These are phyloP conservation scores for Pisolithus thermaeus DNA, from an alignment of 1,284 basidiomycete species.

Conservation along the genomic window DNA sequence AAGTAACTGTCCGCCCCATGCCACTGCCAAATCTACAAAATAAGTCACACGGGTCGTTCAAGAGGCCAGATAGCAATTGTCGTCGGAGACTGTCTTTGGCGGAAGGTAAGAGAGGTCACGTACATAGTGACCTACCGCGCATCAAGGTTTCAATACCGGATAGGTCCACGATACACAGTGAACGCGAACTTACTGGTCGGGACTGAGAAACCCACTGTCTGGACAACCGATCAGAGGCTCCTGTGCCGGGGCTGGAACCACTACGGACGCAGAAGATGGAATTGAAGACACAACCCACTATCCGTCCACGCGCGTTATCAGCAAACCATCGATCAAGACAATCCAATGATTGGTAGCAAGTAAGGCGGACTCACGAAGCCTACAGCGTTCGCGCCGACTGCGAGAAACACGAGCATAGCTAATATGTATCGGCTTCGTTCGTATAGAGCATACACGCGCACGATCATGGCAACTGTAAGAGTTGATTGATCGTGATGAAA, in stretches of 20 bases:
- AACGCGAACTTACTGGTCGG: too few relatives aligned
- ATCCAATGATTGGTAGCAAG: neutral
- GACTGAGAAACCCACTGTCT: too few relatives aligned
- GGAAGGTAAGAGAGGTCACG: too few relatives aligned
- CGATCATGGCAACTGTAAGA: conserved; percentile 21
- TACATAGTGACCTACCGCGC: too few relatives aligned
- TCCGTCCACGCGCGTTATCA: neutral
- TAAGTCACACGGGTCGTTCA: too few relatives aligned
- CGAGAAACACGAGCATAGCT: conserved; percentile 4
- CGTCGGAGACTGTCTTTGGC: too few relatives aligned
- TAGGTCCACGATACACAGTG: too few relatives aligned
- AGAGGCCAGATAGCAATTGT: too few relatives aligned
- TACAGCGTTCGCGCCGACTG: conserved; percentile 3
- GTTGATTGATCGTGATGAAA: conserved; percentile 1
- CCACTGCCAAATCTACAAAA: neutral
- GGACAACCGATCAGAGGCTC: too few relatives aligned
- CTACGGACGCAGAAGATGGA: too few relatives aligned
- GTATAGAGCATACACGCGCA: conserved; percentile 30
- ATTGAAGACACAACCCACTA: neutral
- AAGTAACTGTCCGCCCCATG: neutral
- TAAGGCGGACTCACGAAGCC: conserved; percentile 16
- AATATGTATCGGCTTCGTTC: conserved; percentile 16
- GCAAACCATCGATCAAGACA: neutral
- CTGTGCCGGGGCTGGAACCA: too few relatives aligned
- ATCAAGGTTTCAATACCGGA: too few relatives aligned